A percentile compares a stretch with the other conserved stretches of the same genome.
Evolutionary conservation across 768 basidiomycete genomes (phyloP).

Genomic region (Phanerochaete sordida): DNA sequence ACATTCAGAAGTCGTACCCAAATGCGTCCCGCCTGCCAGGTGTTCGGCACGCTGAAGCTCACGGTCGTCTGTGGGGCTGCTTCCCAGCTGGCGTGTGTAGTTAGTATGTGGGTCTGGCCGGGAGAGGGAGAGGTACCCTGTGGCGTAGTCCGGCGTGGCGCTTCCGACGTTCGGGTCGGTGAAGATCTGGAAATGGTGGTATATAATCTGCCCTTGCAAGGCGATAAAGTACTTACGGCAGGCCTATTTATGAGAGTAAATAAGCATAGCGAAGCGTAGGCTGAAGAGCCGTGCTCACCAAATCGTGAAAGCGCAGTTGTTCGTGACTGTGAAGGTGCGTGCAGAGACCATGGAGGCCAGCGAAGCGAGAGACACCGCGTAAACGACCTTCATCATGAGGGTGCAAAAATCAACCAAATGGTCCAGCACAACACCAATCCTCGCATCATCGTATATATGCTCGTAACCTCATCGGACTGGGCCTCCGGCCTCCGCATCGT

Average conservation of each 20-base stretch:
- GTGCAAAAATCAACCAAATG: no score
- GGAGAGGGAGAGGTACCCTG: constrained; percentile 36
- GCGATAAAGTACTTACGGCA: constrained; percentile 33
- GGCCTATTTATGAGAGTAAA: constrained; percentile 32
- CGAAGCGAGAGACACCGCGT: not conserved
- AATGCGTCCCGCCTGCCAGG: constrained; percentile 64
- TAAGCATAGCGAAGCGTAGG: not conserved
- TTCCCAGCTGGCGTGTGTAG: constrained; percentile 27
- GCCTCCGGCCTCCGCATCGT: no score
- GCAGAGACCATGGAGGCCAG: constrained; percentile 29
- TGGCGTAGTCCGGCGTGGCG: constrained; percentile 37
- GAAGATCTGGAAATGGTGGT: constrained; percentile 42
- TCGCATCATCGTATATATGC: no score
- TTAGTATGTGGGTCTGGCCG: not conserved
- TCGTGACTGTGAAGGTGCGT: constrained; percentile 57
- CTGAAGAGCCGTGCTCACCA: constrained; percentile 39
- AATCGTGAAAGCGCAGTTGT: constrained; percentile 65
- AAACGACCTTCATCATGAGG: not conserved
- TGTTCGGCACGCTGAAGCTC: constrained; percentile 52
- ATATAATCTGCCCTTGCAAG: no score
- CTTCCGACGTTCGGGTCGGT: constrained; percentile 52
- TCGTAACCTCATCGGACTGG: no score
- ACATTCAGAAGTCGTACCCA: constrained; percentile 37
- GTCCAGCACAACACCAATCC: no score
- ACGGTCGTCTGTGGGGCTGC: constrained; percentile 34